Percentiles rank a stretch among this genome's conserved stretches.
These are phyloP conservation scores for Arachnopeziza araneosa DNA, from an alignment of 2,329 filamentous ascomycete genomes.

Conservation along the genomic window DNA sequence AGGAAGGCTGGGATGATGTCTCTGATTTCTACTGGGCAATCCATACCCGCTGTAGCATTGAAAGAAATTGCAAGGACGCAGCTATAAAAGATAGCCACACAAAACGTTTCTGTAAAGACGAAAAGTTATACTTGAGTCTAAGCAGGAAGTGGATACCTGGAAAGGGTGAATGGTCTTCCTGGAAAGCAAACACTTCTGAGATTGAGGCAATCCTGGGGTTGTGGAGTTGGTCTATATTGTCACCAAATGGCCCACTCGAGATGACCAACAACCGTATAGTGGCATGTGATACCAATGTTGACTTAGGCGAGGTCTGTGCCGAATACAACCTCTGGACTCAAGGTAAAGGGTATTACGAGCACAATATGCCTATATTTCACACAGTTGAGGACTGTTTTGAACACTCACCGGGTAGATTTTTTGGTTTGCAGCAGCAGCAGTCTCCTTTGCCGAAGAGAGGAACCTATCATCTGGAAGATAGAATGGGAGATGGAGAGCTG, in stretches of 20 bases:
- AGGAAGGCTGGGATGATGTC: neutral
- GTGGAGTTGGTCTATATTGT: neutral
- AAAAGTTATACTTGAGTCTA: neutral
- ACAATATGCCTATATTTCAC: neutral
- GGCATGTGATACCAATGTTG: neutral
- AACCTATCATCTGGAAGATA: neutral
- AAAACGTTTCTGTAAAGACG: neutral
- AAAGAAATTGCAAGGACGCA: neutral
- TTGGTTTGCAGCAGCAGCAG: neutral
- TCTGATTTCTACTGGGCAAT: neutral
- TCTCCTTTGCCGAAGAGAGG: neutral
- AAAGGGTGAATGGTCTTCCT: neutral
- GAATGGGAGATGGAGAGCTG: neutral
- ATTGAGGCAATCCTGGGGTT: neutral
- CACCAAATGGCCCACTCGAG: neutral
- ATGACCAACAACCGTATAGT: neutral
- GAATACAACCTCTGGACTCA: neutral
- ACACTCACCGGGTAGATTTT: neutral
- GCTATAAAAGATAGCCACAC: neutral
- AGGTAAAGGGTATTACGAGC: neutral
- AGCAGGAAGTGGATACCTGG: neutral
- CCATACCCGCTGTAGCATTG: neutral
- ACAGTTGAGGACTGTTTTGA: neutral
- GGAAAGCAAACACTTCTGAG: neutral
- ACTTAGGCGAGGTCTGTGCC: neutral